phyloP scores from a whole-genome alignment of 1,284 basidiomycete genomes.

The Irpex sp. region DNA sequence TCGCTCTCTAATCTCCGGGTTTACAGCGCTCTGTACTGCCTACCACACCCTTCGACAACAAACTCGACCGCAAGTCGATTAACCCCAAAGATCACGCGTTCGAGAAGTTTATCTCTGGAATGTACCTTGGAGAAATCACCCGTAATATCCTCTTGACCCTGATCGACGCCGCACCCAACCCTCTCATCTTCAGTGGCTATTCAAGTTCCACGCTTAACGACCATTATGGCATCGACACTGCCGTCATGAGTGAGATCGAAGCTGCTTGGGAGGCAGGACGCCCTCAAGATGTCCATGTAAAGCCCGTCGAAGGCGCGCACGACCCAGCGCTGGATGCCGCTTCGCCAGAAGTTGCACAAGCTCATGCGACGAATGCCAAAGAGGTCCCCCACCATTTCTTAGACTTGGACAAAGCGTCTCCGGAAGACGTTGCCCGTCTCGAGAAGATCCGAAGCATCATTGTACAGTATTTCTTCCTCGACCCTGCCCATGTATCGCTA shows the following conservation, averaged over 20 bases:
- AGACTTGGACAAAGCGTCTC: slow-evolving; percentile 22
- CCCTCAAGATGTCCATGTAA: slow-evolving; percentile 9
- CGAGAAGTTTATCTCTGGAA: slow-evolving; percentile 98
- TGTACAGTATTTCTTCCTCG: slow-evolving; percentile 59
- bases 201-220: slow-evolving; percentile 73
- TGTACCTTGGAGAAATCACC: slow-evolving; percentile 96
- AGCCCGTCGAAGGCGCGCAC: slow-evolving; percentile 14
- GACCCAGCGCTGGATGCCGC: not conserved
- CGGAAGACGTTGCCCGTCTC: slow-evolving; percentile 32
- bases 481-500: slow-evolving; percentile 48
- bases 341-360: not conserved
- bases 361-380: slow-evolving; percentile 9
- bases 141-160: slow-evolving; percentile 85
- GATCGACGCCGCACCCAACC: slow-evolving; percentile 72
- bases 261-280: slow-evolving; percentile 58
- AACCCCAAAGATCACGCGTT: slow-evolving; percentile 94
- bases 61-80: slow-evolving; percentile 90
- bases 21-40: slow-evolving; percentile 80
- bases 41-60: slow-evolving; percentile 90
- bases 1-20: slow-evolving; percentile 4
- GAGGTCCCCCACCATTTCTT: slow-evolving; percentile 20
- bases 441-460: slow-evolving; percentile 57
- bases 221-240: slow-evolving; percentile 94
- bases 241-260: slow-evolving; percentile 88
- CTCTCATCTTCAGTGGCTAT: slow-evolving; percentile 79